Evolutionary conservation across 75 land plant species (phyloP), one percentile per base, ranked within the genome.

Genomic region (Picea glauca): DNA sequence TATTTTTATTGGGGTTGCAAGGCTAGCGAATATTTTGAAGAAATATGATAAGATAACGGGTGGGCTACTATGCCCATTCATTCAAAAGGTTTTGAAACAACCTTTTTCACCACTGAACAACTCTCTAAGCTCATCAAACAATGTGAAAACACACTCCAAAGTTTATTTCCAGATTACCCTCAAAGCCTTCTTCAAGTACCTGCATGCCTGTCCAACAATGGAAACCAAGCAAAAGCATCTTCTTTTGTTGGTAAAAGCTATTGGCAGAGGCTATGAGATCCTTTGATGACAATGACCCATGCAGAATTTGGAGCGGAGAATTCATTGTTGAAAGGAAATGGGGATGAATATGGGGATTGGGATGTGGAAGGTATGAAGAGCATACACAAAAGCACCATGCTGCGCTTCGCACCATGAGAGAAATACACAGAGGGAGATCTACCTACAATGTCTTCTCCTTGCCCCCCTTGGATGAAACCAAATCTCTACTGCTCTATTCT

Each of bases 41-140:
- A 96, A 94, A 75, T 95, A 93, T 63, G 97, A 96, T 88, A 96
- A 96, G 84, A 32, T 87, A 78, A 94, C 93, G 5, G 99, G 99
- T 2, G 84, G 89, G 0, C 66, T 92, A 12, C 81, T 94, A 14
- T 33, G 86, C 79, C 94, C 94, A 11, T 90, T 93, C 85, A 93
- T 96, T 38, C 83, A 90, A 38, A 90, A 85, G 74, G 93, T 94
- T 3, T 61, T 96, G 76, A 80, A 90, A 57, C 99, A 96, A 80
- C 99, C 99, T 0, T 96, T 78, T 96, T 90, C 87, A 94, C 90
- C 1, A 96, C 99, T 1, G 94, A 94, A 61, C 82, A 90, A 0
- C 74, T 96, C 73, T 93, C 93, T 14, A 92, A 90, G 80, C 90
- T 96, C 23, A 87, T 96, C 20, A 91, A 84, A 58, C 90, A 94